Percentiles rank a stretch among this genome's conserved stretches.
These are phyloP conservation scores for Solanum chaucha DNA, from an alignment of 257 asterid genomes.

Conservation along the genomic window DNA sequence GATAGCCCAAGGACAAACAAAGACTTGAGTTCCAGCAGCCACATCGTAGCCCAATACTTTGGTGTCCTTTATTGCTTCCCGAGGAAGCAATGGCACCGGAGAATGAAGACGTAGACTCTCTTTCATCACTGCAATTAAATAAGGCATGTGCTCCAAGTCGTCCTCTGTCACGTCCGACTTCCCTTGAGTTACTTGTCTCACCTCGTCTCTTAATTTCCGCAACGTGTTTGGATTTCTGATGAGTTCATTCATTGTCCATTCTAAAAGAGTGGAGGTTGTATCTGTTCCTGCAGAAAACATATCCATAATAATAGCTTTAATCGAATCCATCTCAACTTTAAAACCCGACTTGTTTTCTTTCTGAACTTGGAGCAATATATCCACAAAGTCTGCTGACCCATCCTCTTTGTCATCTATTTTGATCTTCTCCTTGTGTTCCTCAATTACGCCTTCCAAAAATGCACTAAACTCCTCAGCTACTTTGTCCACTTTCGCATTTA, in stretches of 20 bases:
- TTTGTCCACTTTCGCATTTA: constrained; percentile 6
- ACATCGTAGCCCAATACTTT: constrained; percentile 37
- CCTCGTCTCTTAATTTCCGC: constrained; percentile 17
- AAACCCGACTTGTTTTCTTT: neutral
- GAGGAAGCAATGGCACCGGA: constrained; percentile 37
- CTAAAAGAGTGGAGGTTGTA: constrained; percentile 19
- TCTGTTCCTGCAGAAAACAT: constrained; percentile 43
- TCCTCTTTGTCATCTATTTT: neutral
- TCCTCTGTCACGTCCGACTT: constrained; percentile 16
- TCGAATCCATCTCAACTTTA: constrained; percentile 11
- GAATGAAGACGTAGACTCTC: constrained; percentile 34
- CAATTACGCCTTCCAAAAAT: constrained; percentile 18
- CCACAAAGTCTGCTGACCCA: constrained; percentile 5
- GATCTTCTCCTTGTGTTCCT: constrained; percentile 1
- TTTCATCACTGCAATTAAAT: constrained; percentile 31
- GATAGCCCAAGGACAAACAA: constrained; percentile 44
- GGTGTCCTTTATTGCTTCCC: constrained; percentile 27
- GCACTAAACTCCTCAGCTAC: constrained; percentile 9
- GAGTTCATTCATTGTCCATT: constrained; percentile 40
- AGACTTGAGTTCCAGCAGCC: constrained; percentile 15
- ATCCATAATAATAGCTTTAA: constrained; percentile 39
- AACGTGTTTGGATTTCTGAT: neutral
- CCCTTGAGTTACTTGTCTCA: constrained; percentile 6
- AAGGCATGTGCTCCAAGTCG: constrained; percentile 27
- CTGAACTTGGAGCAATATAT: constrained; percentile 15